Evolutionary conservation across 305 asterid genomes (phyloP).

Genomic region (Fraxinus nigra): DNA sequence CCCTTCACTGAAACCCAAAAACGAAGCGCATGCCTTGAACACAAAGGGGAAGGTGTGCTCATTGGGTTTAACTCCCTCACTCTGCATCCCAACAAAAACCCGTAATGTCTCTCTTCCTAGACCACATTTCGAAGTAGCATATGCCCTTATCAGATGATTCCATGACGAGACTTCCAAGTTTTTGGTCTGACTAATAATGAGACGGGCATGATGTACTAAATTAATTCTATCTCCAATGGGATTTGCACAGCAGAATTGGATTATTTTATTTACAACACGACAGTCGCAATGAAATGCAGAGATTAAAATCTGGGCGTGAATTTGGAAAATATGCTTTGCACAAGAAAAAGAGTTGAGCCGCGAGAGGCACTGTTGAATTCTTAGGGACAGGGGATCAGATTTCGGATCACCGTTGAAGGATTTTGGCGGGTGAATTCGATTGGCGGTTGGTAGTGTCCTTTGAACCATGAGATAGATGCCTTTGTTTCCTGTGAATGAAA

Average conservation of each 20-base stretch:
- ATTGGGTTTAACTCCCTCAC: slow-evolving; percentile 42
- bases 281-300: slow-evolving; percentile 34
- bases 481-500: neutral
- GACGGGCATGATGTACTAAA: slow-evolving; percentile 31
- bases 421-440: neutral
- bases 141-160: slow-evolving; percentile 56
- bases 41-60: slow-evolving; percentile 65
- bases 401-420: neutral
- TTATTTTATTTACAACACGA: slow-evolving; percentile 17
- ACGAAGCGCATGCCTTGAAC: slow-evolving; percentile 58
- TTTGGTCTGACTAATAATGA: slow-evolving; percentile 16
- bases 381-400: neutral
- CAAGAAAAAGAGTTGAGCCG: slow-evolving; percentile 34
- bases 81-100: slow-evolving; percentile 54
- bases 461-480: neutral
- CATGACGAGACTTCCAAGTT: slow-evolving; percentile 38
- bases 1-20: slow-evolving; percentile 50
- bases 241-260: neutral
- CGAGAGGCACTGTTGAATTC: slow-evolving; percentile 23
- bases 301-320: slow-evolving; percentile 39
- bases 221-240: neutral
- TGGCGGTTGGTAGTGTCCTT: neutral
- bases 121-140: slow-evolving; percentile 35
- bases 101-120: slow-evolving; percentile 37
- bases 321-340: slow-evolving; percentile 35